Evolutionary conservation across 257 asterid species (phyloP).

Genomic region (Solanum medicagineum): DNA sequence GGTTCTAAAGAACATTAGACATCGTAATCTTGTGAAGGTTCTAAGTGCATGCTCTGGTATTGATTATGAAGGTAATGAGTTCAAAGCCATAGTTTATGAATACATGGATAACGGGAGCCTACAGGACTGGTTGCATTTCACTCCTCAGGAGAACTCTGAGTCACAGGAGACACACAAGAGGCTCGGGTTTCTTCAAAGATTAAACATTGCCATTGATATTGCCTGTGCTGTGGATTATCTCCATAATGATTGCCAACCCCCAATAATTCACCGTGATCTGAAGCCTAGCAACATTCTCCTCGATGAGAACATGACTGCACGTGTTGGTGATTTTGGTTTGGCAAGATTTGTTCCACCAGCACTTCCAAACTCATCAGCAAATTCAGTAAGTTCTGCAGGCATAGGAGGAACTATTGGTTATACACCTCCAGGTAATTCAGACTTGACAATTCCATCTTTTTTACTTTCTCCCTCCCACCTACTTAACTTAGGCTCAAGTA

Average conservation of each 20-base stretch:
- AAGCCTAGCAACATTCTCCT: conserved; percentile 26
- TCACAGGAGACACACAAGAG: neutral
- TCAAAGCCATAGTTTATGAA: conserved; percentile 16
- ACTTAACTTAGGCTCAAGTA: neutral
- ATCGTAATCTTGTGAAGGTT: conserved; percentile 13
- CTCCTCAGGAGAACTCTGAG: neutral
- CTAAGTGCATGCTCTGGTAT: conserved; percentile 7
- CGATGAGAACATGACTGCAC: conserved; percentile 3
- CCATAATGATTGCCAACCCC: conserved; percentile 8
- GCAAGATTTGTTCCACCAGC: neutral
- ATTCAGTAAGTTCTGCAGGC: neutral
- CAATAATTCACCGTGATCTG: conserved; percentile 21
- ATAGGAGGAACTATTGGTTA: conserved; percentile 6
- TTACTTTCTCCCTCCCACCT: neutral
- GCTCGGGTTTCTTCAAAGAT: conserved; percentile 3
- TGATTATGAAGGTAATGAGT: conserved; percentile 11
- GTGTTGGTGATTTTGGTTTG: conserved; percentile 9
- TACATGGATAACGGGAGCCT: conserved; percentile 15
- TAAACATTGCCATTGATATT: conserved; percentile 13
- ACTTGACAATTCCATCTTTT: neutral
- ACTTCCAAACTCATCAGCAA: neutral
- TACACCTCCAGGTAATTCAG: conserved; percentile 2
- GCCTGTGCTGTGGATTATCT: conserved; percentile 17
- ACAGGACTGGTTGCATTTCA: conserved; percentile 9
- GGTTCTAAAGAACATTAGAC: conserved; percentile 13